Evolutionary conservation across 2,329 filamentous ascomycete genomes (phyloP).

Genomic region (Nigrospora osmanthi): DNA sequence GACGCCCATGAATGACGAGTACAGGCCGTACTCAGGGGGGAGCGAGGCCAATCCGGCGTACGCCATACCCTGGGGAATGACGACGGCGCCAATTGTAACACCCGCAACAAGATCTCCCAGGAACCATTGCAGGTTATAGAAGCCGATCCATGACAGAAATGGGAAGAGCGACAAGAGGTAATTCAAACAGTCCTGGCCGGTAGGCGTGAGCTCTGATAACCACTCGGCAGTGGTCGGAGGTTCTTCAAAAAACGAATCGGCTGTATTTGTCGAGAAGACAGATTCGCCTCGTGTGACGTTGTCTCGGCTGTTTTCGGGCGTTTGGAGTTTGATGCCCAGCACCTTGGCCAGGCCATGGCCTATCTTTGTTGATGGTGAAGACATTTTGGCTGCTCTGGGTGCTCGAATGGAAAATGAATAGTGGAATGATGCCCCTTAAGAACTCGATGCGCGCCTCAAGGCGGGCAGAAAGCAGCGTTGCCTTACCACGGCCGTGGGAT

Average conservation of each 20-base stretch:
- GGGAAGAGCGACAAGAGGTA: slow-evolving; percentile 76
- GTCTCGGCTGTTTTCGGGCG: slow-evolving; percentile 51
- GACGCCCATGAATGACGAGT: slow-evolving; percentile 94
- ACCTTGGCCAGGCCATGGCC: slow-evolving; percentile 70
- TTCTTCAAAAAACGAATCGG: slow-evolving; percentile 74
- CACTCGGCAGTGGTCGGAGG: slow-evolving; percentile 71
- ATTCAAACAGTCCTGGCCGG: slow-evolving; percentile 36
- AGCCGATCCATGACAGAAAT: slow-evolving; percentile 78
- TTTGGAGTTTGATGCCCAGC: slow-evolving; percentile 74
- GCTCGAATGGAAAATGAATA: too few species aligned
- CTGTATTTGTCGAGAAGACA: slow-evolving; percentile 63
- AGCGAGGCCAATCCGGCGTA: slow-evolving; percentile 80
- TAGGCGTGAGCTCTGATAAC: slow-evolving; percentile 57
- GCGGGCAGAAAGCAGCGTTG: too few species aligned
- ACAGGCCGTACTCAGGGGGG: slow-evolving; percentile 76
- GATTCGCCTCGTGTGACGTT: slow-evolving; percentile 72
- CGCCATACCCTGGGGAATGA: slow-evolving; percentile 96
- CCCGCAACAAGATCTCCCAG: slow-evolving; percentile 84
- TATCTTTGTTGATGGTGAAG: slow-evolving; percentile 41
- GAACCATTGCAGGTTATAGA: slow-evolving; percentile 88
- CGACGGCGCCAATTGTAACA: slow-evolving; percentile 57
- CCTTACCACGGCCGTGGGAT: too few species aligned
- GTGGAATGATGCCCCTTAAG: too few species aligned
- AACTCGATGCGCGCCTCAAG: too few species aligned
- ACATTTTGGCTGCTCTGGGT: slow-evolving; percentile 17